Base-by-base conservation (phyloP, 352 stramenopile genomes). In the Phytopythium oedochilum region DNA sequence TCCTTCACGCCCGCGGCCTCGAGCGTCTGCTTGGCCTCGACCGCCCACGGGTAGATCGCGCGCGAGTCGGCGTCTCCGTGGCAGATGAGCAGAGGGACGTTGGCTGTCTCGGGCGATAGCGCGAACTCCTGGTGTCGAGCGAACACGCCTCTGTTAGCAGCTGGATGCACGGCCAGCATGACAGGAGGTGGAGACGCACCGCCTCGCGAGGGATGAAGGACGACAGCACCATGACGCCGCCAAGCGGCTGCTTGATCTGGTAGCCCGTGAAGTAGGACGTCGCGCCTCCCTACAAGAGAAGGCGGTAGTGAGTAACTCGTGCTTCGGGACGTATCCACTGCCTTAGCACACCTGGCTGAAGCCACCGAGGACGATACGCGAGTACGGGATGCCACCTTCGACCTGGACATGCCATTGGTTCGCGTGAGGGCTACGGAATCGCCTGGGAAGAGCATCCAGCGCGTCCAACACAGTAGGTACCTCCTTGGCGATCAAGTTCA, bases 301-400 rank as follows among this genome's bases (percentile, higher is more conserved):
- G n/a, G n/a, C n/a, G n/a, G n/a, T n/a, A n/a, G n/a, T n/a, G n/a
- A n/a, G n/a, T n/a, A n/a, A n/a, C n/a, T n/a, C n/a, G n/a, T n/a
- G n/a, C n/a, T n/a, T n/a, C n/a, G n/a, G n/a, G n/a, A n/a, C n/a
- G n/a, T n/a, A n/a, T n/a, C n/a, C n/a, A n/a, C n/a, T n/a, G n/a
- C n/a, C n/a, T n/a, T n/a, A 31, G 18, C 35, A 8, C 38, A 71
- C 93, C 63, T 98, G 94, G 47, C 75, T 95, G 67, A 98, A 99
- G 36, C 96, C 96, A 18, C 83, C 91, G 34, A 99, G 63, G 17
- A 98, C 83, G 57, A 98, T 97, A 18, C 88, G 87, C 49, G 68
- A 84, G 53, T 90, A 89, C 1, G 88, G 85, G 22, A 98, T 84
- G 15, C 81, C 78, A 1, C 54, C 62, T 17, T 60, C 60, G 4